Conservation (phyloP, 352 stramenopile genomes). For the Pythium guiyangense region DNA sequence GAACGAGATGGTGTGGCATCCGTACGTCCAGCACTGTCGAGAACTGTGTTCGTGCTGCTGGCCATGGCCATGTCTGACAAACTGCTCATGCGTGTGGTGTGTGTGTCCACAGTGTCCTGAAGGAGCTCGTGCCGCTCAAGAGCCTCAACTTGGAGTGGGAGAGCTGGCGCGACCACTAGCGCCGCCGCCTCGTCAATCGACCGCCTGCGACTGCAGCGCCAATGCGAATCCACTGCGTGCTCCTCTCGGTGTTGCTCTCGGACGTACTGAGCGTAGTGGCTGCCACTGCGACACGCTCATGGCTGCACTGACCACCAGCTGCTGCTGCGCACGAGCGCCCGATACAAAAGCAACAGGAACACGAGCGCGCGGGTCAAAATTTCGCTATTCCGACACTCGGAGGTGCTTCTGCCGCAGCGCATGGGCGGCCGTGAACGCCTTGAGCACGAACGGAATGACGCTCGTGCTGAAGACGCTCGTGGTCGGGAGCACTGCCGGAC, state of each 20-base stretch:
- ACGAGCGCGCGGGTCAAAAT: too few species aligned
- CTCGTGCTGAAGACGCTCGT: constrained; percentile 35
- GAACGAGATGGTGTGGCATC: constrained; percentile 82
- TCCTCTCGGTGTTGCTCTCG: too few species aligned
- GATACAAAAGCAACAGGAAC: too few species aligned
- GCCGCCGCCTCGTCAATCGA: too few species aligned
- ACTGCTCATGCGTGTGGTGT: not conserved
- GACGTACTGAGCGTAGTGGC: too few species aligned
- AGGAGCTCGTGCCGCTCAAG: constrained; percentile 71
- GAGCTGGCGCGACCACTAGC: constrained; percentile 74
- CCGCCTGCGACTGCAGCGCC: too few species aligned
- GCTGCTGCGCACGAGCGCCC: too few species aligned
- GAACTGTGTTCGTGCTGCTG: not conserved
- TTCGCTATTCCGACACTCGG: not conserved
- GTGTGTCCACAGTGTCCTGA: constrained; percentile 41
- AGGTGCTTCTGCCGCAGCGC: constrained; percentile 12
- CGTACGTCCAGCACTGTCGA: constrained; percentile 33
- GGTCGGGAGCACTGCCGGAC: constrained; percentile 14
- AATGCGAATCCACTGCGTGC: too few species aligned
- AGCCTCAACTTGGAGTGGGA: constrained; percentile 81
- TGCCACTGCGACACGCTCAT: too few species aligned
- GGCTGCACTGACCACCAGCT: too few species aligned
- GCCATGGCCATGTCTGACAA: not conserved
- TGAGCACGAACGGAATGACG: constrained; percentile 40
- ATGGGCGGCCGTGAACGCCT: constrained; percentile 19